These are phyloP conservation scores for Glycine latifolia DNA, from an alignment of 306 rosid genomes.

Conservation along the genomic window DNA sequence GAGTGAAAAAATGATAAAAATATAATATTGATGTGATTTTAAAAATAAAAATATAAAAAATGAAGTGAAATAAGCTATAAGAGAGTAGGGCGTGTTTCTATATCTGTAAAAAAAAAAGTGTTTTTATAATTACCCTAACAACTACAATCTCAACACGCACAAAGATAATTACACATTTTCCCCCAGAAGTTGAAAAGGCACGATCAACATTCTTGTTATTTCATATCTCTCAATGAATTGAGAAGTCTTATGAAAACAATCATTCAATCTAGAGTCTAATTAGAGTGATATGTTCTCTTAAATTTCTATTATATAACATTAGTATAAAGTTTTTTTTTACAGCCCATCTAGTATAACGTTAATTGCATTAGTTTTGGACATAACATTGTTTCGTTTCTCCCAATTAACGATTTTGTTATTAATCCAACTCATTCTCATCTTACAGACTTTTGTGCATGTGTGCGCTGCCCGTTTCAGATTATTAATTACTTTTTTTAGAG, in stretches of 20 bases:
- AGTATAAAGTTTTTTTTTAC: too few species aligned
- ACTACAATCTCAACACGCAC: not conserved
- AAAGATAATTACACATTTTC: conserved; percentile 10
- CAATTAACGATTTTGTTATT: conserved; percentile 9
- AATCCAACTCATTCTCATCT: conserved; percentile 35
- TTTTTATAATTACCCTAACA: too few species aligned
- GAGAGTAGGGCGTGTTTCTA: too few species aligned
- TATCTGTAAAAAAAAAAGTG: too few species aligned
- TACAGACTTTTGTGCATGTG: not conserved
- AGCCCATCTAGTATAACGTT: not conserved
- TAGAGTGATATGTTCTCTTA: not conserved
- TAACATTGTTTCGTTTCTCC: not conserved
- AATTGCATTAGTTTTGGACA: not conserved
- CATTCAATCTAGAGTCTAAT: conserved; percentile 1
- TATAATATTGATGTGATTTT: too few species aligned
- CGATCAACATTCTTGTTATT: not conserved
- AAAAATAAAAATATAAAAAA: too few species aligned
- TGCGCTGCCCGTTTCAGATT: not conserved
- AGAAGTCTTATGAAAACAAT: not conserved
- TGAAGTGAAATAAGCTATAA: too few species aligned
- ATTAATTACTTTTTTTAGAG: not conserved
- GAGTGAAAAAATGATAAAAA: too few species aligned
- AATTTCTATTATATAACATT: not conserved
- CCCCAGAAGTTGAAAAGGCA: not conserved
- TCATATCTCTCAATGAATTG: not conserved